Evolutionary conservation across 2,329 filamentous ascomycete species (phyloP).

Genomic region (Aspergillus pseudoviridinutans): DNA sequence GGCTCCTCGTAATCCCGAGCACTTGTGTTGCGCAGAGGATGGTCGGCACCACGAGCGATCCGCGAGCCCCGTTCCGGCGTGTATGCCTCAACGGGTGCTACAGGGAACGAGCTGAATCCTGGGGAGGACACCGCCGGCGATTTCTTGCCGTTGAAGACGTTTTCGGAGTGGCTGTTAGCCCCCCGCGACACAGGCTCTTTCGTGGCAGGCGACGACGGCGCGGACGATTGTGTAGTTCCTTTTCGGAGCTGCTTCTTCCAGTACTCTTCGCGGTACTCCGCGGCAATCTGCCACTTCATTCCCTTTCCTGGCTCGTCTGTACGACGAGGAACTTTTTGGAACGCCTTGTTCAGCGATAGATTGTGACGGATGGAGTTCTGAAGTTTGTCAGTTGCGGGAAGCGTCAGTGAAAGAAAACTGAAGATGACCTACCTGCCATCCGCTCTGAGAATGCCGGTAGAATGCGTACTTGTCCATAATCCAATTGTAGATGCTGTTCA

Average conservation of each 20-base stretch:
- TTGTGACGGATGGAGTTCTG: conserved; percentile 97
- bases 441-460: conserved; percentile 77
- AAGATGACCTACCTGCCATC: conserved; percentile 73
- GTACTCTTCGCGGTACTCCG: conserved; percentile 82
- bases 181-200: conserved; percentile 40
- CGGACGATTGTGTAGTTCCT: conserved; percentile 39
- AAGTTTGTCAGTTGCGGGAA: not conserved
- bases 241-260: conserved; percentile 59
- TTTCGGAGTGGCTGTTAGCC: conserved; percentile 37
- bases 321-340: conserved; percentile 85
- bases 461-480: conserved; percentile 91
- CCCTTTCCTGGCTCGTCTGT: conserved; percentile 97
- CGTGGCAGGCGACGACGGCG: conserved; percentile 44
- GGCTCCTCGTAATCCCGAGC: conserved; percentile 39
- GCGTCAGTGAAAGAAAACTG: not conserved
- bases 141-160: conserved; percentile 37
- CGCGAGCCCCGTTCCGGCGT: conserved; percentile 46
- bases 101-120: conserved; percentile 39
- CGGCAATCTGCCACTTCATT: conserved; percentile 96
- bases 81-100: conserved; percentile 43
- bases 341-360: conserved; percentile 87
- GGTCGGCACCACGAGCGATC: conserved; percentile 25
- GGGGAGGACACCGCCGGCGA: conserved; percentile 39
- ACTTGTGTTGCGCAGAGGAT: conserved; percentile 30
- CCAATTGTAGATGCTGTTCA: conserved; percentile 89